These are phyloP conservation scores for Parietichytrium sp. DNA, from an alignment of 108 stramenopile species.

Conservation along the genomic window DNA sequence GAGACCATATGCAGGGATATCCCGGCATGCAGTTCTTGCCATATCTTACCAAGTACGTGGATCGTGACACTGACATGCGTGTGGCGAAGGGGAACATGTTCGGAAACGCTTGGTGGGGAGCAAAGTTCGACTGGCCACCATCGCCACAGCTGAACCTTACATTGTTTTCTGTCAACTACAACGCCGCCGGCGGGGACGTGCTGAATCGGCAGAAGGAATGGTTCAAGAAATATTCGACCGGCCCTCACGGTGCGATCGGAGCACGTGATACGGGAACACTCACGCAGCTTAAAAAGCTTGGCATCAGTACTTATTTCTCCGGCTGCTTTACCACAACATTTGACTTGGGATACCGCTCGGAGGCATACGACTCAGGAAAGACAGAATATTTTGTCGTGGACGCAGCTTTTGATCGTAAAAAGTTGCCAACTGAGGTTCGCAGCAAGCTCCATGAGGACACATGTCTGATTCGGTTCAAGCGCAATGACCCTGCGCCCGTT, in stretches of 20 bases:
- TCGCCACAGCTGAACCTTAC: background rate
- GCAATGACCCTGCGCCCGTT: background rate
- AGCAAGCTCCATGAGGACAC: no score
- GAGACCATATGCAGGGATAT: conserved; percentile 10
- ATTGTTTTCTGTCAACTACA: background rate
- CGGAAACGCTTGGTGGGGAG: background rate
- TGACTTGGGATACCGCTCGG: no score
- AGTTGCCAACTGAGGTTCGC: background rate
- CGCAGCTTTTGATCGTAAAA: background rate
- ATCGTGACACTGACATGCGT: background rate
- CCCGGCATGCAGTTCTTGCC: background rate
- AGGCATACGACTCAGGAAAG: no score
- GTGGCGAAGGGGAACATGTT: background rate
- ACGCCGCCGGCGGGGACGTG: no score
- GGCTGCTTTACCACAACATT: conserved; percentile 34
- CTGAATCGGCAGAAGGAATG: no score
- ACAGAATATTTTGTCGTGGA: background rate
- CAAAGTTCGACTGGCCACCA: background rate
- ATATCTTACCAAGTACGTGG: background rate
- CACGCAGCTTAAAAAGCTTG: background rate
- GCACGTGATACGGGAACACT: background rate
- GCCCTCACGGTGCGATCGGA: background rate
- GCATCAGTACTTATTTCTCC: background rate
- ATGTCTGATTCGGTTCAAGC: no score
- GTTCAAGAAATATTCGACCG: background rate